Conservation (phyloP, 2,329 filamentous ascomycete species). For the Epichloe baconii region DNA sequence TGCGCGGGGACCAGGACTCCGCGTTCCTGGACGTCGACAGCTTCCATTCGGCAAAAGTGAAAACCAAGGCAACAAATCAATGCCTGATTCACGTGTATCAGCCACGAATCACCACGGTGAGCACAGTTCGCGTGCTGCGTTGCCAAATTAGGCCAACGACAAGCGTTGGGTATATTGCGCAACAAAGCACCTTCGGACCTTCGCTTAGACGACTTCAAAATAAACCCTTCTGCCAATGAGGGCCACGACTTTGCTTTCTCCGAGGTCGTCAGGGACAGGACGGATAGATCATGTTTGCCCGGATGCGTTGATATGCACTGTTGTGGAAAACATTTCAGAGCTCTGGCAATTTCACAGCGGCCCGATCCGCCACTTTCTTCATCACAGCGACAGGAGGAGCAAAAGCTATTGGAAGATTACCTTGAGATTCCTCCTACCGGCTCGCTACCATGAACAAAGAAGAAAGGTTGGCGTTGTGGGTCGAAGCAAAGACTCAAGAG, state of each 20-base stretch:
- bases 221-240: slow-evolving; percentile 61
- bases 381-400: slow-evolving; percentile 27
- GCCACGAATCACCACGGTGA: background rate
- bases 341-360: slow-evolving; percentile 45
- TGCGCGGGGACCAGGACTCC: slow-evolving; percentile 7
- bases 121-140: background rate
- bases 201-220: slow-evolving; percentile 60
- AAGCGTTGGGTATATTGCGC: slow-evolving; percentile 32
- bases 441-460: slow-evolving; percentile 42
- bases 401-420: slow-evolving; percentile 40
- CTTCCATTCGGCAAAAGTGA: slow-evolving; percentile 25
- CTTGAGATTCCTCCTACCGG: slow-evolving; percentile 45
- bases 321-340: slow-evolving; percentile 58
- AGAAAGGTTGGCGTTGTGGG: slow-evolving; percentile 53
- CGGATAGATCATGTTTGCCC: slow-evolving; percentile 54
- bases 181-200: slow-evolving; percentile 44
- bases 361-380: slow-evolving; percentile 23
- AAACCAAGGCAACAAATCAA: slow-evolving; percentile 7
- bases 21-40: slow-evolving; percentile 27
- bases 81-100: background rate
- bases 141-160: background rate
- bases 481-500: slow-evolving; percentile 62
- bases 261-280: slow-evolving; percentile 59
- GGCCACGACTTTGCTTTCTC: slow-evolving; percentile 60
- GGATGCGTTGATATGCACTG: slow-evolving; percentile 67